Base-by-base conservation (phyloP, 75 land plant genomes). In the Adiantum capillusveneris region DNA sequence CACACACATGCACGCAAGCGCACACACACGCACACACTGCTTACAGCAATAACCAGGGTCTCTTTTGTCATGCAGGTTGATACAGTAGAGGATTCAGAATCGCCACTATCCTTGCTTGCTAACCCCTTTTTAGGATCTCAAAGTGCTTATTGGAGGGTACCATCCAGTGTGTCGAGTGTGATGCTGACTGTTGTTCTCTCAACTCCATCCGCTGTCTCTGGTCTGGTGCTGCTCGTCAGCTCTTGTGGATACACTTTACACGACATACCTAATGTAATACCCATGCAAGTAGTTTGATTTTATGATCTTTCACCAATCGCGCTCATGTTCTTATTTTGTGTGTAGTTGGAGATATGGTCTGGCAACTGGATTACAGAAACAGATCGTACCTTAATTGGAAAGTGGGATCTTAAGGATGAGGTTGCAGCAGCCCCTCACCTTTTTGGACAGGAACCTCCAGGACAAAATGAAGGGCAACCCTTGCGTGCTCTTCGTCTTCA, bases 341-440 rank as follows among this genome's bases (percentile, higher is more conserved):
- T 53, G 22, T 75, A 94, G 96, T 90, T 94, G 41, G 85, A 94
- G 60, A 79, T 94, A 6, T 89, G 90, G 96, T 88, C 83, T 20
- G 85, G 96, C 65, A 77, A 84, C 62, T 74, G 74, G 73, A 75
- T 86, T 22, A 60, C 70, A 30, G 88, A 78, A 44, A 82, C 82
- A 57, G 84, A 86, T 25, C 79, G 83, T 29, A 82, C 78, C n/a
- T 81, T 49, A 60, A 44, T 84, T 31, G 98, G 98, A 51, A 87
- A 75, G 61, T 94, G 98, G 98, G 87, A 89, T 63, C 51, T 84
- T 20, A 59, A 68, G 41, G 62, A 86, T 7, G 60, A 77, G 26
- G 60, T 75, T 21, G 52, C 65, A 56, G 72, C 86, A 48, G 65
- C 81, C 0, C 48, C 84, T 19, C 79, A 82, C 13, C 57, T 73